These are phyloP conservation scores for Leishmania turanica DNA, from an alignment of 208 protist species.

Conservation along the genomic window DNA sequence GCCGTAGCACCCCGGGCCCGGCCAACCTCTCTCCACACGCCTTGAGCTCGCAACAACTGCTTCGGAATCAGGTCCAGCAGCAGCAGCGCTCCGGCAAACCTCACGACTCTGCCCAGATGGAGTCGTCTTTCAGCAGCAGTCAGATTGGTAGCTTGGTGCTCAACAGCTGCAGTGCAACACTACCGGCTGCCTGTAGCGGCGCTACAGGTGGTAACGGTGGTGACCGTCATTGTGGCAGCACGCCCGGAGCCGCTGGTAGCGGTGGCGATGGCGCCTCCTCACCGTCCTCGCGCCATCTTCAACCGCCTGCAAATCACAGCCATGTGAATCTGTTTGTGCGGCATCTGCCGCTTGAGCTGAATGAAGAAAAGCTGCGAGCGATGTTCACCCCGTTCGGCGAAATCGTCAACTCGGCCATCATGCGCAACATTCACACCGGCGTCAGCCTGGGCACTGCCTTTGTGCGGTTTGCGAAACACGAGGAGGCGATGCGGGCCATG, in stretches of 20 bases:
- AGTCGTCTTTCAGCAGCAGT: conserved; percentile 3
- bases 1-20: neutral
- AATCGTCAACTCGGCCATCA: conserved; percentile 63
- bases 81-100: conserved; percentile 1
- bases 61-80: neutral
- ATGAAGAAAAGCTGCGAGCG: conserved; percentile 46
- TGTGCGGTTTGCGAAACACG: conserved; percentile 64
- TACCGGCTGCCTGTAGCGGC: neutral
- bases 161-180: neutral
- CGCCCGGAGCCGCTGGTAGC: neutral
- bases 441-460: conserved; percentile 75
- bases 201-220: neutral
- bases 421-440: conserved; percentile 81
- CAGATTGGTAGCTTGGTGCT: conserved; percentile 1
- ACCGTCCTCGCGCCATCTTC: conserved; percentile 9
- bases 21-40: neutral
- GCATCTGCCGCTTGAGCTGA: conserved; percentile 41
- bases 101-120: neutral
- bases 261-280: neutral
- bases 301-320: conserved; percentile 35
- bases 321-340: conserved; percentile 70
- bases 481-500: conserved; percentile 39
- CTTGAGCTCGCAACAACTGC: neutral
- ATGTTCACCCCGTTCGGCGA: conserved; percentile 60
- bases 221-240: neutral